Evolutionary conservation across 805 yeast genomes (phyloP), one percentile per base, ranked within the genome.

Genomic region (Zygotorulaspora chibaensis): DNA sequence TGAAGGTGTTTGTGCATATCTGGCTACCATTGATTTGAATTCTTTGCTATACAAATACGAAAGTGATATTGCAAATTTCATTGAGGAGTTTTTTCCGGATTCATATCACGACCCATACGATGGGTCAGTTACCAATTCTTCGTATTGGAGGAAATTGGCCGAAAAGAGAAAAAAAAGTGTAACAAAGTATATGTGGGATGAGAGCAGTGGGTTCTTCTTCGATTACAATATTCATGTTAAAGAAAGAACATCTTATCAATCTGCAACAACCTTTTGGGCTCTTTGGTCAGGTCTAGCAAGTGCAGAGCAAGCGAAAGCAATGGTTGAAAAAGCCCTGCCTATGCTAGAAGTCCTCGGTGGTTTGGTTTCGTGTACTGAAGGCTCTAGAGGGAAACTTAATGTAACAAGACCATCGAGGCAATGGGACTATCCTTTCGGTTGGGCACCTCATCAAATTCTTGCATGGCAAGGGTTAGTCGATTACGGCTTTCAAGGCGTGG

Each of bases 391-490:
- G 33, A 78, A 74, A 20, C 68, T 87, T 30, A 79, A 83, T 1
- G 66, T 85, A 13, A 73, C 77, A 35, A 72, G 88, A 57, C 96
- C 95, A n/a, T 79, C 84, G 10, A 74, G 98, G 64, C 99, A 91
- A 68, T 91, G 99, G 99, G 99, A 91, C 65, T 93, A 84, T 65
- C 99, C 99, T 2, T 87, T 71, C 60, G 98, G 98, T 1, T 91
- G 99, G 99, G 96, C 98, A 0, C 98, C 99, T 2, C 98, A 93
- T 63, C 99, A 91, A 66, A 87, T 91, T 13, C 65, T 91, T 44
- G 91, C 96, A 1, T 91, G 99, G 99, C 77, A 77, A 37, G 98
- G 97, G 0, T 72, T 91, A 28, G 56, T 64, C 25, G 76, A 81
- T 43, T 93, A 91, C 62, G 93, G 90, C 0, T 86, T 73, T 59